Base-by-base conservation (phyloP, 2,329 filamentous ascomycete genomes). In the Ophidiomyces ophidiicola region DNA sequence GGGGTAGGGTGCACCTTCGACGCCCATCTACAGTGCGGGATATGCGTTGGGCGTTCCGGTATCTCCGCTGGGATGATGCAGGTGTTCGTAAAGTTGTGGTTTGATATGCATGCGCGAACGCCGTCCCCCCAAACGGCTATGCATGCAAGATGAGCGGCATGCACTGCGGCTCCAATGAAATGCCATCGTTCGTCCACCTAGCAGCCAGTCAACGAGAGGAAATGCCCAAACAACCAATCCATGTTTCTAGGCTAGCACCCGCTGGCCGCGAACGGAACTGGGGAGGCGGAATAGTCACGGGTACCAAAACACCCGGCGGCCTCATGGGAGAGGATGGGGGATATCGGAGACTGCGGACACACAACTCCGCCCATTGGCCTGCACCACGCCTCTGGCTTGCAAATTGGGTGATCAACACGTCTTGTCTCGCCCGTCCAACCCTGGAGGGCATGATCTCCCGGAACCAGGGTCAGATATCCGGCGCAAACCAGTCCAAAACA, bases 71-170 rank as follows among this genome's bases (percentile, higher is more conserved):
- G 3, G 17, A 8, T 14, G 14, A 21, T 21, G 25, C 14, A 36
- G 25, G 24, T 29, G 34, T 36, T 36, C 34, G 25, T 36, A 36
- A 29, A 29, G 1, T 28, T 18, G 25, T 25, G 34, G 34, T 15
- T 18, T 17, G 26, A 29, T 12, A 26, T 10, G 32, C n/a, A n/a
- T 20, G 14, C 32, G 36, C 28, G n/a, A n/a, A 38, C 12, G 28
- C 20, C 30, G 34, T 20, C 29, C 12, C n/a, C 11, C 17, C 15
- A 32, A 39, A 39, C 36, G 36, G 36, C 21, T 39, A 39, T 39
- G 36, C 36, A 39, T 39, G 36, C 36, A 39, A 32, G 36, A 39
- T 39, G 28, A 32, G 36, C 29, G 29, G 36, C 36, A 39, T n/a
- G n/a, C n/a, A n/a, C n/a, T n/a, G n/a, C n/a, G n/a, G n/a, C n/a